Base-by-base conservation (phyloP, 306 rosid species). In the Cajanus cajan region DNA sequence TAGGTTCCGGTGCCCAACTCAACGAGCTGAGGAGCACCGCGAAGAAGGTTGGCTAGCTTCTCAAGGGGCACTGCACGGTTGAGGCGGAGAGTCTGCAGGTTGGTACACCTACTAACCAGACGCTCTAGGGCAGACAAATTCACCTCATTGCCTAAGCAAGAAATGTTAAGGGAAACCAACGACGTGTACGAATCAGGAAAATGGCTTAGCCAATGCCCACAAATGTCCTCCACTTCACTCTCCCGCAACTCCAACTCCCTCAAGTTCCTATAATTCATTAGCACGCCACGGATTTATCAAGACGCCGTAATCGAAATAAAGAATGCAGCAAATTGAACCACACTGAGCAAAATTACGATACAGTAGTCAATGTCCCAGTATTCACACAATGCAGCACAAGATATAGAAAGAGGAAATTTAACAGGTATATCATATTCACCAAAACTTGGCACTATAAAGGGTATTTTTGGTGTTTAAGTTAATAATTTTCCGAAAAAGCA, bases 141-240 rank as follows among this genome's bases (percentile, higher is more conserved):
- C 85, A 93, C 91, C 88, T 96, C 98, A 43, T 90, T 90, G n/a
- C 44, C 81, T 72, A 96, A 83, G 84, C 93, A 93, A 47, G 96
- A 85, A 80, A 96, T 89, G 81, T 96, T 90, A 14, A 96, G 97
- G 36, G 99, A 93, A 44, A 87, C 96, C n/a, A 96, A 79, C 0
- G 97, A 93, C 0, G 97, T 89, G 84, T 90, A 91, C 0, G 91
- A 76, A 88, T 96, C 99, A 19, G 97, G 99, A 77, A 96, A 96
- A 72, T 90, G 92, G 76, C 94, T 91, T 19, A 93, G 91, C 99
- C 99, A 96, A 83, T 91, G 97, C 62, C 99, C 99, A 68, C 89
- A 87, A 52, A 82, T 83, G 77, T 96, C 99, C 4, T 93, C 99
- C 81, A 91, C 94, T 14, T 96, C 97, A 59, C 97, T 90, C 89